phyloP scores from a whole-genome alignment of 257 asterid species.

The Linaria vulgaris region DNA sequence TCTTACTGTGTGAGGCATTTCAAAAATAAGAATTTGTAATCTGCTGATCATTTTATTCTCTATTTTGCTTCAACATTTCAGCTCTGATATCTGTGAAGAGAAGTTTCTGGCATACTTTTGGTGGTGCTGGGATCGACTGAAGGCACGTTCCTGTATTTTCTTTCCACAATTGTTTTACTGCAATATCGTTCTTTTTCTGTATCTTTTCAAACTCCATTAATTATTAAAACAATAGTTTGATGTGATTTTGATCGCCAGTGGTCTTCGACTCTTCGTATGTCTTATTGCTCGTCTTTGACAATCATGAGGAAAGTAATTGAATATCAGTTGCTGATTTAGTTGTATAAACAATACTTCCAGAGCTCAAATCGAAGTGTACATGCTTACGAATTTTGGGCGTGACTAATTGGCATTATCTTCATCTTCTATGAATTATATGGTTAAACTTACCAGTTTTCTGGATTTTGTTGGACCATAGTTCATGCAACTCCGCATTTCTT shows the following conservation, averaged over 20 bases:
- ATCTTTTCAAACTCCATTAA: constrained; percentile 2
- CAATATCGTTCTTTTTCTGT: constrained; percentile 6
- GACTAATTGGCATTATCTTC: not conserved
- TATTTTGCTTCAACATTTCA: constrained; percentile 35
- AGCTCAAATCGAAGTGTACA: not conserved
- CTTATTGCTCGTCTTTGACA: constrained; percentile 13
- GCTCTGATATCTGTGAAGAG: constrained; percentile 71
- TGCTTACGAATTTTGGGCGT: not conserved
- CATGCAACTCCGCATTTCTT: not conserved
- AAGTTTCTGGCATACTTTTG: constrained; percentile 90
- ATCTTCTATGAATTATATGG: constrained; percentile 11
- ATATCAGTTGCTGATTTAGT: constrained; percentile 6
- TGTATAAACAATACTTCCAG: not conserved
- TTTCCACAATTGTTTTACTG: not conserved
- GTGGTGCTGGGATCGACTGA: constrained; percentile 88
- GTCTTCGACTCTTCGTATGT: constrained; percentile 5
- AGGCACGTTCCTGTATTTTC: constrained; percentile 49
- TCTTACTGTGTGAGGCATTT: constrained; percentile 12
- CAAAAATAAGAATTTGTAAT: constrained; percentile 7
- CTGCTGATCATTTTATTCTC: constrained; percentile 17
- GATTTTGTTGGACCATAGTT: not conserved
- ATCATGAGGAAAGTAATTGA: constrained; percentile 1
- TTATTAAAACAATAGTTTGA: constrained; percentile 8
- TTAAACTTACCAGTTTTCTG: constrained; percentile 1
- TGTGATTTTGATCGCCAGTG: not conserved